Base-by-base conservation (phyloP, 2,329 filamentous ascomycete species). In the Verticillium albo-atrum region DNA sequence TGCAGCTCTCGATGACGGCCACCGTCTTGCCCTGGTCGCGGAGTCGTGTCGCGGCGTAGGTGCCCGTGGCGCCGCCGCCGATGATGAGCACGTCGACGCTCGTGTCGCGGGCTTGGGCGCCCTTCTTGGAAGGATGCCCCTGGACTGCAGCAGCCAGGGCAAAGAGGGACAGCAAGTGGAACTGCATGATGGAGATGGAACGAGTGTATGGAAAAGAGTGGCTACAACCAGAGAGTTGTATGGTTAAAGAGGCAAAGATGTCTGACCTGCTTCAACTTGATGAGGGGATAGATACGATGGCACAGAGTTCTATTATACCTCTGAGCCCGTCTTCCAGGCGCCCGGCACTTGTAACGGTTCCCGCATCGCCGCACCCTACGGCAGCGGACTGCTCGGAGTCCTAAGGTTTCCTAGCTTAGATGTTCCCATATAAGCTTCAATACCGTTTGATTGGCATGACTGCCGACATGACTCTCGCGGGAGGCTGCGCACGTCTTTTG, bases 31-130 rank as follows among this genome's bases (percentile, higher is more conserved):
- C 72, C 52, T 82, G 79, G 25, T 83, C 79, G 2, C 78, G 79
- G n/a, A 85, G 75, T 34, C 72, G 70, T 28, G 75, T 73, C 28
- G 82, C 74, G 15, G 76, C 74, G 42, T 77, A 75, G 1, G 84
- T 73, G n/a, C 82, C 82, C 2, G 79, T 76, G 3, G 82, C 80
- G 2, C 82, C 82, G 52, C 79, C 81, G 42, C 82, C 82, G 35
- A 84, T 74, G 62, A 85, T 73, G 58, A 84, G 76, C 20, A 77
- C 79, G 65, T 84, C 81, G 66, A 66, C 52, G 1, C 15, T 34
- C 28, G n/a, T 14, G 28, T n/a, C 20, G 28, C 14, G 26, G 17
- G 52, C n/a, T 26, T 51, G 12, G 52, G 28, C 9, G 10, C 12
- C 25, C 20, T 27, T 27, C 47, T 47, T 47, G 17, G 15, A 28